These are phyloP conservation scores for Gossypium stocksii DNA, from an alignment of 345 rosid species.

Conservation along the genomic window DNA sequence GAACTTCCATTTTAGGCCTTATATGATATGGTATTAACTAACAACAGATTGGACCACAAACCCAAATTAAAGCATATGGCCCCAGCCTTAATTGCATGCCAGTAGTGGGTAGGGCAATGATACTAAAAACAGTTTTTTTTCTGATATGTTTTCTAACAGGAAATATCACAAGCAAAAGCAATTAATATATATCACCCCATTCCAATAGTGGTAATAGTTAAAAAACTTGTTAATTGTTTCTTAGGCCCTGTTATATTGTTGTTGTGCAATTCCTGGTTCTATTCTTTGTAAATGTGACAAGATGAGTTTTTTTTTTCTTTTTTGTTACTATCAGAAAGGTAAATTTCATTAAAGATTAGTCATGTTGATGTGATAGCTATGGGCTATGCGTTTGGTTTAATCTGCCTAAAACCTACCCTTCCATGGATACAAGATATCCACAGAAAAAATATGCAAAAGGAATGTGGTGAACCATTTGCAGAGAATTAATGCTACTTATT, in stretches of 20 bases:
- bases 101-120: neutral
- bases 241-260: neutral
- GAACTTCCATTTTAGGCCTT: neutral
- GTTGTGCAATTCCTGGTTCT: neutral
- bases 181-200: neutral
- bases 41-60: slow-evolving; percentile 9
- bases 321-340: too few species aligned
- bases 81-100: slow-evolving; percentile 9
- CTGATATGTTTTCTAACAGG: neutral
- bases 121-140: neutral
- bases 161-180: too few species aligned
- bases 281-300: neutral
- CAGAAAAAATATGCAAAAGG: neutral
- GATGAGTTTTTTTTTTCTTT: neutral
- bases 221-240: neutral
- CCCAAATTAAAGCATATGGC: neutral
- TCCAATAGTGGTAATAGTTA: neutral
- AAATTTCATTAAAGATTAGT: too few species aligned
- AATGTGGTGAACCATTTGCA: neutral
- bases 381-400: neutral
- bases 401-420: neutral
- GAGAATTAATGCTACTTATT: neutral
- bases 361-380: neutral
- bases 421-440: neutral
- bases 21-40: neutral